Base-by-base conservation (phyloP, 2,329 filamentous ascomycete genomes). In the Lasiodiplodia theobromae region DNA sequence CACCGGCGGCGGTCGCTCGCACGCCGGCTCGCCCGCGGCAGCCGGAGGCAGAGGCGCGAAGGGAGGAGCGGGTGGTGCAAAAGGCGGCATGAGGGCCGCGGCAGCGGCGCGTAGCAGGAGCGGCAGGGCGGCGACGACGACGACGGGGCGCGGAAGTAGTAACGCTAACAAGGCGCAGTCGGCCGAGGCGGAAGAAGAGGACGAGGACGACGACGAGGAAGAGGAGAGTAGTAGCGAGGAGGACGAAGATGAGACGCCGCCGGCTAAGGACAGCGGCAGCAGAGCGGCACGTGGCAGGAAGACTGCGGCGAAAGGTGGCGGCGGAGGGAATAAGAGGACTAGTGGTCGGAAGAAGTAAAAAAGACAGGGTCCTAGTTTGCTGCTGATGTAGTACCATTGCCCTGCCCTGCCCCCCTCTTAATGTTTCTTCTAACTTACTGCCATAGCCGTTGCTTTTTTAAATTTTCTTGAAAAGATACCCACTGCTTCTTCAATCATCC, bases 201-300 rank as follows among this genome's bases (percentile, higher is more conserved):
- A 71, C 18, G 71, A 71, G 10, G 68, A 68, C 0, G 71, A 73
- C n/a, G 56, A 60, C 23, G 72, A 72, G 14, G 72, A 72, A 2
- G 73, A 73, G 10, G 73, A 16, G 71, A 73, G 47, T 71, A 73
- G 52, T 10, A 74, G 70, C 4, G 71, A 71, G 3, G 73, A 70
- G 16, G 73, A 73, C n/a, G 71, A 72, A 11, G 71, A 72, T 14
- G 70, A 72, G 47, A 37, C 67, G 25, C 51, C 60, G n/a, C 62
- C 62, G 44, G 63, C 60, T 3, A 58, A 28, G 53, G 56, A 57
- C 8, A 54, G 67, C 3, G 63, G 62, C 25, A 53, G 44, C 38
- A 63, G 64, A 10, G 56, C 64, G 12, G 54, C 34, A 7, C 49
- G 65, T 28, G 53, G 67, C 7, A 66, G 60, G 64, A 57, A 40